These are phyloP conservation scores for Schoenoplectus triqueter DNA, from an alignment of 202 grass and related monocot genomes.

Conservation along the genomic window DNA sequence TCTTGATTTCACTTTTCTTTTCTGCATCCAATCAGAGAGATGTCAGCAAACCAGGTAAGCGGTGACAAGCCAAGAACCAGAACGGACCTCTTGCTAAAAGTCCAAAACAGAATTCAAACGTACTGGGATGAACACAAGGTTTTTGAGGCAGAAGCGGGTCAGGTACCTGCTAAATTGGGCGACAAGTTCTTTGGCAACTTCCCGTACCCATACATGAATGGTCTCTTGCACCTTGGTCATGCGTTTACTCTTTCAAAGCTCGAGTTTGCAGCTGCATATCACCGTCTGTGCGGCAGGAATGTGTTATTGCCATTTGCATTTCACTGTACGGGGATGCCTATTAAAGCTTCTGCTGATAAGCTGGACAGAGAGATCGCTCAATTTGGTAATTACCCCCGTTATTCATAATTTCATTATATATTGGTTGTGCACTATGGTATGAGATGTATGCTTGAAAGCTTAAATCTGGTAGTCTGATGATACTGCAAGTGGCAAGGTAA, in stretches of 20 bases:
- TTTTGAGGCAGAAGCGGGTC: not conserved
- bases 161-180: not conserved
- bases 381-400: not conserved
- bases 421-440: not conserved
- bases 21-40: not conserved
- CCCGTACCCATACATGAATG: not conserved
- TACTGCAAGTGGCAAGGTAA: not conserved
- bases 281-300: not conserved
- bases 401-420: not conserved
- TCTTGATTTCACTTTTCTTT: not conserved
- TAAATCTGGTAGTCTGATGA: not conserved
- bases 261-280: not conserved
- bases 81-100: not conserved
- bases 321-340: constrained; percentile 92
- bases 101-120: not conserved
- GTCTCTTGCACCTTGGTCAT: not conserved
- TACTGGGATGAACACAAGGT: not conserved
- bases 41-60: not conserved
- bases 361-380: not conserved
- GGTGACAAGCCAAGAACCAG: not conserved
- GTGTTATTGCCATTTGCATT: constrained; percentile 59
- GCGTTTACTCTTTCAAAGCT: constrained; percentile 1
- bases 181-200: constrained; percentile 1
- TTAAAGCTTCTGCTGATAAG: constrained; percentile 87
- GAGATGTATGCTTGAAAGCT: not conserved